Conservation (phyloP, 768 basidiomycete species). For the Postia placenta region DNA sequence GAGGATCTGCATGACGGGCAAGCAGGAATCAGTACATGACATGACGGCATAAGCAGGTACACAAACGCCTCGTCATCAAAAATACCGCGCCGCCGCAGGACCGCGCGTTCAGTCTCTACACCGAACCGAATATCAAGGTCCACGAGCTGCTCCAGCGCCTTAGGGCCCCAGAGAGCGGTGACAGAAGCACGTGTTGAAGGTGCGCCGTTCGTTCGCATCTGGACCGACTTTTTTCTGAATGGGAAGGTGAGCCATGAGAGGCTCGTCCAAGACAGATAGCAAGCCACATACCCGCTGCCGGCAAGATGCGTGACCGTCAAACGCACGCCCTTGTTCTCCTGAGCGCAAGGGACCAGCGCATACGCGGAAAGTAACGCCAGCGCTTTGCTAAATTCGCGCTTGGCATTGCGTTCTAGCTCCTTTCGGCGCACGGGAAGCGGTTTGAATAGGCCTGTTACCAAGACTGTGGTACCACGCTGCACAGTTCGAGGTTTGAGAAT, state of each 20-base stretch:
- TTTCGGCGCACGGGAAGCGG: constrained; percentile 87
- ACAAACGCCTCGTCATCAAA: constrained; percentile 12
- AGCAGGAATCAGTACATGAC: not conserved
- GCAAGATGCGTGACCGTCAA: constrained; percentile 65
- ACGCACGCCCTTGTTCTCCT: constrained; percentile 54
- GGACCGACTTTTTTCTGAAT: constrained; percentile 53
- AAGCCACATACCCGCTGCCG: constrained; percentile 57
- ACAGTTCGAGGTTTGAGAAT: too few species aligned
- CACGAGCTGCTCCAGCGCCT: constrained; percentile 66
- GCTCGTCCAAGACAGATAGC: not conserved
- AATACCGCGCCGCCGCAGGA: constrained; percentile 38
- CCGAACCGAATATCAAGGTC: constrained; percentile 67
- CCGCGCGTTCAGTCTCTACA: constrained; percentile 58
- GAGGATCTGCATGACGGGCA: constrained; percentile 4
- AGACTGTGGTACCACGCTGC: constrained; percentile 84
- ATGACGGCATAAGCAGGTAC: not conserved
- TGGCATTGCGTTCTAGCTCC: constrained; percentile 83
- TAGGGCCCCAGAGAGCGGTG: constrained; percentile 79
- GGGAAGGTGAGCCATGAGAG: not conserved
- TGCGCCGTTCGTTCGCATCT: constrained; percentile 69
- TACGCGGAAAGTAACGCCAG: constrained; percentile 81
- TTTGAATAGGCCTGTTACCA: constrained; percentile 64
- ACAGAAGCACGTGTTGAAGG: constrained; percentile 58
- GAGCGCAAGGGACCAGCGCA: constrained; percentile 75
- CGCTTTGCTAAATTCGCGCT: constrained; percentile 86